These are phyloP conservation scores for Hygrophoropsis aurantiaca DNA, from an alignment of 768 basidiomycete species.

Conservation along the genomic window DNA sequence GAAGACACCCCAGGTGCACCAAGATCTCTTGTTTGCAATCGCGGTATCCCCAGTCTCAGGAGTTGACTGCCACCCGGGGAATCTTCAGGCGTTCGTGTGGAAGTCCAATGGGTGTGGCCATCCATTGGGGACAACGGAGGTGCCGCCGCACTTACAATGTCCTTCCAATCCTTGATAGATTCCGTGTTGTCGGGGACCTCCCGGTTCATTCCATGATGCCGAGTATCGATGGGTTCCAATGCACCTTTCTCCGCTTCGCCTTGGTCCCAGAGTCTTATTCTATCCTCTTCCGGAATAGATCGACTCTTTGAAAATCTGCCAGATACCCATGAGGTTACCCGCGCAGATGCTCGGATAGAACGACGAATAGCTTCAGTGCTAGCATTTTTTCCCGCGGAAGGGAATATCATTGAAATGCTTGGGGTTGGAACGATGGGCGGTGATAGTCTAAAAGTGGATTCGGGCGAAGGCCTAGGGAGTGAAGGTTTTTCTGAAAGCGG, in stretches of 20 bases:
- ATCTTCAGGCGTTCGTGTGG: conserved; percentile 4
- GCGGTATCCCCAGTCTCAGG: not conserved
- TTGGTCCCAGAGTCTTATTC: conserved; percentile 31
- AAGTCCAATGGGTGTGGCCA: conserved; percentile 2
- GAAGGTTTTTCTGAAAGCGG: conserved; percentile 1
- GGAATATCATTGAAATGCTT: conserved; percentile 19
- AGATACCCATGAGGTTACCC: conserved; percentile 42
- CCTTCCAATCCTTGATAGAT: conserved; percentile 7
- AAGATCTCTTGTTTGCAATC: conserved; percentile 1
- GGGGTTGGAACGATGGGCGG: conserved; percentile 23
- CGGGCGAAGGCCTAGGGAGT: conserved; percentile 25
- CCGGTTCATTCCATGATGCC: not conserved
- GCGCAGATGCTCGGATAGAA: conserved; percentile 20
- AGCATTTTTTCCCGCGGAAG: conserved; percentile 4
- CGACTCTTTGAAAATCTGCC: conserved; percentile 26
- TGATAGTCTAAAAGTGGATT: conserved; percentile 23
- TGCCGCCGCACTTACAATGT: conserved; percentile 6
- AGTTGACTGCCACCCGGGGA: conserved; percentile 6
- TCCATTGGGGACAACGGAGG: too few relatives aligned
- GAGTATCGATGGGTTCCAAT: conserved; percentile 8
- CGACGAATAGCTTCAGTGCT: conserved; percentile 13
- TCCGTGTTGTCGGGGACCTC: conserved; percentile 7
- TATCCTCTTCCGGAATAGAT: conserved; percentile 21
- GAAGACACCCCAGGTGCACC: not conserved
- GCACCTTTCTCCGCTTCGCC: conserved; percentile 30